A percentile compares a stretch with the other conserved stretches of the same genome.
These are phyloP conservation scores for Rubia balearica DNA, from an alignment of 305 asterid species.

Conservation along the genomic window DNA sequence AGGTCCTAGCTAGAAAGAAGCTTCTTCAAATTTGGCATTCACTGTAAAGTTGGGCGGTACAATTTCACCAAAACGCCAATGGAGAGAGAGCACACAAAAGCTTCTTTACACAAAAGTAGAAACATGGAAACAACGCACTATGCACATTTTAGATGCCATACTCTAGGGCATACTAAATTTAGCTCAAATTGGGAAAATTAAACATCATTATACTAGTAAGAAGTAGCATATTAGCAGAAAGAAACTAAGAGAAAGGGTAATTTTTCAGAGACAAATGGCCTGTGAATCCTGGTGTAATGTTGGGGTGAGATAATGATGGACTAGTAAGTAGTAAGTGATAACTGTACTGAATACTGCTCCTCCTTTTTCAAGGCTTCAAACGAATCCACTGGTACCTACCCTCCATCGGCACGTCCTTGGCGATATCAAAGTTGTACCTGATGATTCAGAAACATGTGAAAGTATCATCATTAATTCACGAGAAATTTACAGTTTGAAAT, in stretches of 20 bases:
- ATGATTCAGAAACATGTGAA: constrained; percentile 19
- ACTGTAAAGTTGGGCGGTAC: not conserved
- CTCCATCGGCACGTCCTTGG: constrained; percentile 67
- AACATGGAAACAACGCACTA: constrained; percentile 10
- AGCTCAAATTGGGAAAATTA: constrained; percentile 1
- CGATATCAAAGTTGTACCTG: constrained; percentile 83
- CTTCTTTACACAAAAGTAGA: constrained; percentile 16
- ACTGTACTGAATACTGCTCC: constrained; percentile 9
- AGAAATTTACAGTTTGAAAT: not conserved
- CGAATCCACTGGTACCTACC: constrained; percentile 81
- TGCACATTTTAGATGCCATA: constrained; percentile 8
- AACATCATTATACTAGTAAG: not conserved
- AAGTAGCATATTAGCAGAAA: not conserved
- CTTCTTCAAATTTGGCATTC: constrained; percentile 13
- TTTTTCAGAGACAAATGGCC: constrained; percentile 2
- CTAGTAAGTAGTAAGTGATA: not conserved
- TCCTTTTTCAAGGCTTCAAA: constrained; percentile 34
- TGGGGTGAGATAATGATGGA: constrained; percentile 2
- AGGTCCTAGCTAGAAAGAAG: constrained; percentile 5
- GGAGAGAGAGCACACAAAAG: not conserved
- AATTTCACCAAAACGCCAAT: not conserved
- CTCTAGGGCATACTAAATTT: not conserved
- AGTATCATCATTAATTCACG: constrained; percentile 1
- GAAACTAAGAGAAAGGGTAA: not conserved
- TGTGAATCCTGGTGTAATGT: constrained; percentile 6